These are phyloP conservation scores for Fusarium decemcellulare DNA, from an alignment of 2,329 filamentous ascomycete genomes.

Conservation along the genomic window DNA sequence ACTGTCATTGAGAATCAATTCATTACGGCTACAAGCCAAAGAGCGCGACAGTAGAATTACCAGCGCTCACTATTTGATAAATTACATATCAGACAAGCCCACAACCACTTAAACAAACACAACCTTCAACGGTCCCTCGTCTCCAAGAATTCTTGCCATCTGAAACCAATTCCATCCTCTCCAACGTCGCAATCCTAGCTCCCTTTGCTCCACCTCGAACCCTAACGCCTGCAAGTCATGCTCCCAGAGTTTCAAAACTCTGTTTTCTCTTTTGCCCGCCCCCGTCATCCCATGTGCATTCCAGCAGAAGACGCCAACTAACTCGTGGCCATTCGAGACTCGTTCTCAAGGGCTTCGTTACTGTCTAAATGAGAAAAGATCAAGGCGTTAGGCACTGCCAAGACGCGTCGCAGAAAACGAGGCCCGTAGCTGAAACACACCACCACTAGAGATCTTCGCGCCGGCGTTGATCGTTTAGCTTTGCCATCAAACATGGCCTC, in stretches of 20 bases:
- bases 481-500: too few species aligned
- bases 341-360: not conserved
- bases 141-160: conserved; percentile 6
- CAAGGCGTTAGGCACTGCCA: conserved; percentile 1
- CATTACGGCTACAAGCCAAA: not conserved
- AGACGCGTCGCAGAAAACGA: too few species aligned
- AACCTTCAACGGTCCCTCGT: not conserved
- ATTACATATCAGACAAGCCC: not conserved
- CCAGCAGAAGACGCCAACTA: conserved; percentile 5
- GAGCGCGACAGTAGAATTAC: not conserved
- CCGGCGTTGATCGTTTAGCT: not conserved
- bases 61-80: not conserved
- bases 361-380: not conserved
- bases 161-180: conserved; percentile 31
- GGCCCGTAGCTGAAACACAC: conserved; percentile 27
- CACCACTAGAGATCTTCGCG: not conserved
- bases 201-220: conserved; percentile 2
- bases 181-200: conserved; percentile 15
- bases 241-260: conserved; percentile 21
- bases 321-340: not conserved
- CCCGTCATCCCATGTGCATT: conserved; percentile 17
- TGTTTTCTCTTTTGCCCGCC: too few species aligned
- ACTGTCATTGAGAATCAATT: not conserved
- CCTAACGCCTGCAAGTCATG: conserved; percentile 25
- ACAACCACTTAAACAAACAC: not conserved